phyloP scores from a whole-genome alignment of 2,329 filamentous ascomycete species.

The Tolypocladium paradoxum region DNA sequence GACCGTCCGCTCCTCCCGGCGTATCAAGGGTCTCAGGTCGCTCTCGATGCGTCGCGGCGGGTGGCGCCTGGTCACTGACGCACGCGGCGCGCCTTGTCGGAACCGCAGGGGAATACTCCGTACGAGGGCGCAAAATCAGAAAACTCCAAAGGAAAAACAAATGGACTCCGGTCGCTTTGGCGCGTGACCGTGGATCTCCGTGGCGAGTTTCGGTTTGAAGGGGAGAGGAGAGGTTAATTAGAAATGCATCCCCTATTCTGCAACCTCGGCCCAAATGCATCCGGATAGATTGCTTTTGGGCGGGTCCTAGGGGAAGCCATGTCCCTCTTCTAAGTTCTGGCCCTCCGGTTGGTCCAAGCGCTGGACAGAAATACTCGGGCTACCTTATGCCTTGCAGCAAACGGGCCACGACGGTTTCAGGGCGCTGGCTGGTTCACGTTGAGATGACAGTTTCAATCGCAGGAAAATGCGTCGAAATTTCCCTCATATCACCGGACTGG shows the following conservation, averaged over 20 bases:
- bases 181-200: constrained; percentile 1
- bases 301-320: constrained; percentile 3
- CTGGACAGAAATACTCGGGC: constrained; percentile 12
- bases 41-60: neutral
- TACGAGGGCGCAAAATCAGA: neutral
- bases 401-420: neutral
- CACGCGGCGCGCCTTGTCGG: neutral
- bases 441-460: neutral
- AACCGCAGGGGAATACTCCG: neutral
- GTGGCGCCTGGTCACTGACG: neutral
- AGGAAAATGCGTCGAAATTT: neutral
- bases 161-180: neutral
- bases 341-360: constrained; percentile 16
- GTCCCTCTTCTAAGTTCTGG: constrained; percentile 16
- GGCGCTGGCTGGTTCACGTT: neutral
- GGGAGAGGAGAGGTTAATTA: constrained; percentile 11
- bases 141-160: neutral
- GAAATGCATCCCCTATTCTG: constrained; percentile 14
- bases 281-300: constrained; percentile 9
- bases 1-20: constrained; percentile 4
- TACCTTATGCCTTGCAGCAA: no score
- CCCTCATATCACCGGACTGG: neutral
- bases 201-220: constrained; percentile 7
- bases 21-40: neutral
- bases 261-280: constrained; percentile 6